Evolutionary conservation across 2,329 filamentous ascomycete genomes (phyloP).

Genomic region (Cercospora zeina): DNA sequence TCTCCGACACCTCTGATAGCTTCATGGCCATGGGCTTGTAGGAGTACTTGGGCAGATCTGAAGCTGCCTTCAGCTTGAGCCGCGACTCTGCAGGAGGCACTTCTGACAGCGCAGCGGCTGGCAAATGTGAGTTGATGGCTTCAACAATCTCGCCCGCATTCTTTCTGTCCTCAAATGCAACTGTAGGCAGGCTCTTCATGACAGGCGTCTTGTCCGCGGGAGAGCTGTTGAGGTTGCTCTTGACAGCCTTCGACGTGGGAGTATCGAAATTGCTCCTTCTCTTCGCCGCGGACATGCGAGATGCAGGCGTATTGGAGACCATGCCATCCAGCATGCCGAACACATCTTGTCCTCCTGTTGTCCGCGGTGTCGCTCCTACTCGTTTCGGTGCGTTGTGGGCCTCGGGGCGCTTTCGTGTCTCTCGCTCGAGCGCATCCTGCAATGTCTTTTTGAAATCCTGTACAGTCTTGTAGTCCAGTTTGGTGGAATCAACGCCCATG

Average conservation of each 20-base stretch:
- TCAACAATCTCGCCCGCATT: conserved; percentile 83
- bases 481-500: conserved; percentile 79
- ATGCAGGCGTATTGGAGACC: conserved; percentile 47
- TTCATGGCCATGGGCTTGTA: conserved; percentile 97
- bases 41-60: conserved; percentile 83
- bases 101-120: conserved; percentile 53
- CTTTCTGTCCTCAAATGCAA: conserved; percentile 67
- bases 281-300: conserved; percentile 47
- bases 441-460: conserved; percentile 82
- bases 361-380: conserved; percentile 60
- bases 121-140: conserved; percentile 72
- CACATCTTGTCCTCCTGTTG: conserved; percentile 63
- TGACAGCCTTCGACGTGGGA: conserved; percentile 50
- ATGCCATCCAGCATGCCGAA: conserved; percentile 63
- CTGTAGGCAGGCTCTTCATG: conserved; percentile 40
- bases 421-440: conserved; percentile 79
- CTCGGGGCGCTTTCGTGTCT: conserved; percentile 65
- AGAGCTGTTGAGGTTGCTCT: conserved; percentile 48
- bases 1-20: conserved; percentile 84
- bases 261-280: conserved; percentile 55
- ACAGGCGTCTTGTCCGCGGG: conserved; percentile 49
- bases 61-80: conserved; percentile 80
- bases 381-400: conserved; percentile 60
- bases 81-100: conserved; percentile 70
- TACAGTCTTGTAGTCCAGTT: conserved; percentile 67